Base-by-base conservation (phyloP, 352 stramenopile species). In the Pythium utonaiense region DNA sequence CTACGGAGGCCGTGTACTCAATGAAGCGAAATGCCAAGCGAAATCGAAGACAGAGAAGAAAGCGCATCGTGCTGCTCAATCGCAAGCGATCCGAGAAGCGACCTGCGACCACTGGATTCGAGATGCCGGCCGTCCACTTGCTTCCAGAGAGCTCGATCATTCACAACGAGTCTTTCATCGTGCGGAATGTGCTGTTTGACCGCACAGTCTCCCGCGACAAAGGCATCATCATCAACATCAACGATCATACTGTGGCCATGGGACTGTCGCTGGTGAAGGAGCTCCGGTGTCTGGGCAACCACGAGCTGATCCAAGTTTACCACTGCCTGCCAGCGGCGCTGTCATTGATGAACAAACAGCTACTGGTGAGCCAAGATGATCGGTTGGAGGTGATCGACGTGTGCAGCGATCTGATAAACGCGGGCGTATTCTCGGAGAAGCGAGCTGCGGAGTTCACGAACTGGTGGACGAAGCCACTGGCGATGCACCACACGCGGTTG, bases 391-490 rank as follows among this genome's bases (percentile, higher is more conserved):
- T 90, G 53, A 53, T 90, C 27, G 80, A 90, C 57, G 76, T 88
- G 25, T 89, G 80, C 63, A 57, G 62, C 1, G 76, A 86, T 6
- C 48, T 86, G 19, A 31, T 80, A 6, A 44, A 60, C 14, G 52
- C 48, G 1, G 27, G 25, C 3, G 54, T 57, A 40, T 50, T 74
- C 36, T 53, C 45, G 22, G 17, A 36, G 6, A 47, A 57, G 24
- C 59, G 60, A 8, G 64, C 69, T 0, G 53, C 16, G 7, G 8
- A 56, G 13, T 89, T 89, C 61, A 60, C 70, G 57, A 87, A 72
- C 61, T 87, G 78, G 63, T 89, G 74, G 71, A 62, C 86, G 59
- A 87, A 89, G 47, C 79, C 79, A 6, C 60, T 89, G 16, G 73
- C 77, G 9, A 34, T 89, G 24, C 72, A 77, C 40, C 68, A 89